Base-by-base conservation (phyloP, 352 stramenopile genomes). In the Elongisporangium prolatum region DNA sequence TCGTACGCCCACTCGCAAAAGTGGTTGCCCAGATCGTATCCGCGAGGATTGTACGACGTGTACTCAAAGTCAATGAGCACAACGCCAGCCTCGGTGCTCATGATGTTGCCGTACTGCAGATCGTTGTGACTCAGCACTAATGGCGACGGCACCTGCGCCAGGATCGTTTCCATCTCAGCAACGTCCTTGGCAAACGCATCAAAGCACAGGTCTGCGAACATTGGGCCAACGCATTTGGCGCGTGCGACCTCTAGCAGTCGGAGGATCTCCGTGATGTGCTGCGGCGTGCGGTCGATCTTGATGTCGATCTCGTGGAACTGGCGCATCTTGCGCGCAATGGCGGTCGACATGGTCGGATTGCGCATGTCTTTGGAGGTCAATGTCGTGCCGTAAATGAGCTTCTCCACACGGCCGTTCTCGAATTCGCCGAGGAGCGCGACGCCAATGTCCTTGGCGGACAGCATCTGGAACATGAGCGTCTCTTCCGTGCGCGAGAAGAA, bases 31-130 rank as follows among this genome's bases (percentile, higher is more conserved):
- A 98, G 22, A 58, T 98, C 93, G 60, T 93, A 97, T 0, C 86
- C 92, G 4, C 89, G 80, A 50, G 77, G 84, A 68, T 97, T 97
- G 69, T 95, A 97, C 50, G 78, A 89, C 53, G 83, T 94, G 75
- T 98, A 97, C 78, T 98, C 93, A 78, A 96, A 98, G 65, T 98
- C 91, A 56, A 98, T 97, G 22, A 98, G 69, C 61, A 92, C 77
- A 25, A 96, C 82, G 53, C 70, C 73, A 1, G 59, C 52, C 16
- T 89, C 76, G 21, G 72, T 87, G 28, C 74, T 76, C 74, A 98
- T 93, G 53, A 97, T 88, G 74, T 98, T 98, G 55, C 91, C 92
- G 64, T 93, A 93, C 59, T 97, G 86, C 59, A 98, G 64, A 67
- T 98, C 91, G 68, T 98, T 97, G 72, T 98, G 92, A 61, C 85